These are phyloP conservation scores for Colletotrichum ledebouriae DNA, from an alignment of 2,329 filamentous ascomycete genomes.

Conservation along the genomic window DNA sequence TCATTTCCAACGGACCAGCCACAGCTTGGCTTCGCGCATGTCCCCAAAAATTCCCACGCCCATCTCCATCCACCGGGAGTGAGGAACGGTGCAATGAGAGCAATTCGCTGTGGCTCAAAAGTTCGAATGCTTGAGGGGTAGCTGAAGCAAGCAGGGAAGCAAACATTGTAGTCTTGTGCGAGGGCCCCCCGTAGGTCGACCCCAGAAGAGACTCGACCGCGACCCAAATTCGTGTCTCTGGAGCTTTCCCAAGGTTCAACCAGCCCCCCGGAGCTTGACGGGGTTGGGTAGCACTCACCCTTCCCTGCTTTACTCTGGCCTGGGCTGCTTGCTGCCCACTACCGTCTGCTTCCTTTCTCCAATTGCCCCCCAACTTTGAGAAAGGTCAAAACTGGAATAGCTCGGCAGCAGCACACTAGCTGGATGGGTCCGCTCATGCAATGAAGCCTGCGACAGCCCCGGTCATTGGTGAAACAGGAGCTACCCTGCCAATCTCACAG, in stretches of 20 bases:
- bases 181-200: conserved; percentile 3
- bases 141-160: conserved; percentile 11
- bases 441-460: conserved; percentile 52
- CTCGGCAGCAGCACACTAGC: conserved; percentile 7
- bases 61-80: conserved; percentile 21
- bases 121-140: neutral
- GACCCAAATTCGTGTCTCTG: conserved; percentile 17
- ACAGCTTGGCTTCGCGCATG: conserved; percentile 40
- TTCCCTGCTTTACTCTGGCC: conserved; percentile 27
- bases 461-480: conserved; percentile 66
- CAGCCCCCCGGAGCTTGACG: conserved; percentile 34
- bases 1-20: conserved; percentile 43
- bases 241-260: conserved; percentile 36
- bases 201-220: conserved; percentile 23
- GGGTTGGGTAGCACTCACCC: conserved; percentile 39
- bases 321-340: conserved; percentile 28
- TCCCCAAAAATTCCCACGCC: neutral
- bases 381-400: conserved; percentile 35
- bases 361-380: conserved; percentile 31
- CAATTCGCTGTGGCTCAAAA: conserved; percentile 10
- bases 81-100: conserved; percentile 8
- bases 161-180: conserved; percentile 11
- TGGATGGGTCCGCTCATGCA: conserved; percentile 33
- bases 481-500: conserved; percentile 62
- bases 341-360: conserved; percentile 25